These are phyloP conservation scores for Durotheca rogersii DNA, from an alignment of 495 filamentous ascomycete genomes.

Conservation along the genomic window DNA sequence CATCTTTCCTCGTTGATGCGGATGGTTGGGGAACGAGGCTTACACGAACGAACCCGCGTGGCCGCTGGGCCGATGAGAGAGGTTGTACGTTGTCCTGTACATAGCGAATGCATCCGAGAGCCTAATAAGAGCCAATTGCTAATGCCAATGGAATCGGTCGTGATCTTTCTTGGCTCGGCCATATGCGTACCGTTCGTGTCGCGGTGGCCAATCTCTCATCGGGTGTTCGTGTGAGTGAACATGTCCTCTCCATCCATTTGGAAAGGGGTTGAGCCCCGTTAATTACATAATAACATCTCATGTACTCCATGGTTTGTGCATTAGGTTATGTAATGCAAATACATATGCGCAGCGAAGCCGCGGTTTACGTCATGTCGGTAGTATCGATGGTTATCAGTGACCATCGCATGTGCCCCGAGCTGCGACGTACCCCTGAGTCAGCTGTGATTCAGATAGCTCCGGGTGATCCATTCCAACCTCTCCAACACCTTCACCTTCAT, in stretches of 20 bases:
- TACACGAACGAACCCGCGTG: conserved; percentile 10
- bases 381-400: too few species aligned
- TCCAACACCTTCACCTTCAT: not conserved
- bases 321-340: not conserved
- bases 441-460: not conserved
- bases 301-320: too few species aligned
- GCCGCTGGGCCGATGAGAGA: conserved; percentile 7
- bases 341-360: not conserved
- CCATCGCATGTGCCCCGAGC: too few species aligned
- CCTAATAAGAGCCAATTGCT: conserved; percentile 16
- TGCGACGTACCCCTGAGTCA: not conserved
- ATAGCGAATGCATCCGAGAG: too few species aligned
- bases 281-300: too few species aligned
- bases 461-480: not conserved
- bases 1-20: conserved; percentile 8
- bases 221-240: too few species aligned
- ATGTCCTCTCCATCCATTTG: too few species aligned
- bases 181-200: too few species aligned
- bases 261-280: too few species aligned
- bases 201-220: too few species aligned
- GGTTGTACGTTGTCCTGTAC: conserved; percentile 17
- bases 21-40: conserved; percentile 13
- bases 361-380: not conserved
- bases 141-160: too few species aligned
- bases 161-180: too few species aligned